These are phyloP conservation scores for Nicotiana obtusifolia DNA, from an alignment of 257 asterid genomes.

Conservation along the genomic window DNA sequence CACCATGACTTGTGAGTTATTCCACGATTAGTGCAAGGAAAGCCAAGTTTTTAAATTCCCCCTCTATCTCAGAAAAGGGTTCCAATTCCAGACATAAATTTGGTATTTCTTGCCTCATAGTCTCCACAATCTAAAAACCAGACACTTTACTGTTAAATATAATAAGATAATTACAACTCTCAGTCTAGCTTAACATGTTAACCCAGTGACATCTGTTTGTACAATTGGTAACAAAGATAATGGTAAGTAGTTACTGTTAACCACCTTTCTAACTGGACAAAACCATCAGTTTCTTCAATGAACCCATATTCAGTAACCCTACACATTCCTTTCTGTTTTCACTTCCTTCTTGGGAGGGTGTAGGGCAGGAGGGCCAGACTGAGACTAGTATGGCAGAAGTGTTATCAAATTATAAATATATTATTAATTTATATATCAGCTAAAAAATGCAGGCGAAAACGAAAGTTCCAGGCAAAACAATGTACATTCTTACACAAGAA, in stretches of 20 bases:
- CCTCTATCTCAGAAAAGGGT: background rate
- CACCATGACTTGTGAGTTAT: background rate
- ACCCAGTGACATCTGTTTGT: background rate
- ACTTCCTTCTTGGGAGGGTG: background rate
- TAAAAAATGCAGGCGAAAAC: background rate
- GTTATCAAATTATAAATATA: background rate
- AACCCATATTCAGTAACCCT: background rate
- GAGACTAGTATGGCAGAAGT: background rate
- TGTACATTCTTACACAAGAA: background rate
- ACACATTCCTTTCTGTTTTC: background rate
- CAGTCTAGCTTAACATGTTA: background rate
- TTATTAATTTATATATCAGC: background rate
- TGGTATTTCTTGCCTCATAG: background rate
- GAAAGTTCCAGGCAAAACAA: background rate
- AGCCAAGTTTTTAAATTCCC: background rate
- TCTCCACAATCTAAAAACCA: background rate
- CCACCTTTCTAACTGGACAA: background rate
- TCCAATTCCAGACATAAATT: background rate
- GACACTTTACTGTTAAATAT: background rate
- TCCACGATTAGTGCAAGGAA: background rate
- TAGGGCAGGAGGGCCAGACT: background rate
- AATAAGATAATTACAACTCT: background rate
- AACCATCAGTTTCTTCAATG: background rate
- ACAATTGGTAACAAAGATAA: background rate
- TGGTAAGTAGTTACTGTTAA: background rate